Evolutionary conservation across 805 yeast species (phyloP), one percentile per base, ranked within the genome.

Genomic region (Saturnispora dispora): DNA sequence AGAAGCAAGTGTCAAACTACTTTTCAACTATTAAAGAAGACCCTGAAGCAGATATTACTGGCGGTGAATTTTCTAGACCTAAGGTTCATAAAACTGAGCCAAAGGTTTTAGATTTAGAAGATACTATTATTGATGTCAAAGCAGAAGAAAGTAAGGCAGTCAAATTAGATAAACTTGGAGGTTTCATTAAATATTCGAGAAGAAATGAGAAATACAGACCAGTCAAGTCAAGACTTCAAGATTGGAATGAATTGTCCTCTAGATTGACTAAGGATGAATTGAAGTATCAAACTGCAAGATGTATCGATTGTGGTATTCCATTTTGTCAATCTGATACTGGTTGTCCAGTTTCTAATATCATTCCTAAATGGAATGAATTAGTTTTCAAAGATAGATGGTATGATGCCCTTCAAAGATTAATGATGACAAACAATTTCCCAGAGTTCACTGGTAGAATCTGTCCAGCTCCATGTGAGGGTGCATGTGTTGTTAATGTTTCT

Each of bases 291-390:
- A 87, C 98, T 53, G 96, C 98, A 15, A 82, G 99, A 70, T 91
- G 99, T 78, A 91, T 93, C 96, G 98, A 91, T 71, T 91, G 99
- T 76, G 99, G 99, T 75, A 95, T 93, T 61, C 99, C 99, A 53
- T 91, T 91, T 81, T 91, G 99, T 76, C 95, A 91, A 64, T 85
- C 96, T 46, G 98, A 91, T 69, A 86, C 96, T 43, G 99, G 99
- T 54, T 91, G 99, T 74, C 99, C 99, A 50, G 85, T 91, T 58
- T 89, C 97, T 50, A 91, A 91, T 71, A 83, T 91, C 60, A 91
- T 91, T 74, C 99, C 99, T 57, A 90, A 91, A 71, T 93, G 96
- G 91, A 93, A 91, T 69, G 98, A 90, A 67, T 78, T 93, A 59
- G 96, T 91, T 18, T 91, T 89, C 80, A 80, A 89, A 69, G 91